phyloP scores from a whole-genome alignment of 208 protist genomes.

The Acanthamoeba castellanii region DNA sequence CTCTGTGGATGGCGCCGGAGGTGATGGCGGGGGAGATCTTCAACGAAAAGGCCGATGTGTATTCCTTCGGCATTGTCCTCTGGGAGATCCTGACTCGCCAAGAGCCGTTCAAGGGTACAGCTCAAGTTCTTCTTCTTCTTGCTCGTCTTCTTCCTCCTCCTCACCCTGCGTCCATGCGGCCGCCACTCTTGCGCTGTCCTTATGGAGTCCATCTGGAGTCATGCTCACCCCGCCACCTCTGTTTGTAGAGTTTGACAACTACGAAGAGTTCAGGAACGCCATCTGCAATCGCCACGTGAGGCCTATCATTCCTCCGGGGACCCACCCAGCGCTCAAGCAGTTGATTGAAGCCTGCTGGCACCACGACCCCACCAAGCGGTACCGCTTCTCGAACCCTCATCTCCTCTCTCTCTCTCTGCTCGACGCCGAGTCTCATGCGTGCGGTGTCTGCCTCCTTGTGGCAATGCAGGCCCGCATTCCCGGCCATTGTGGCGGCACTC shows the following conservation, averaged over 20 bases:
- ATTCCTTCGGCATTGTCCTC: conserved; percentile 88
- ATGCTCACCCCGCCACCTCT: not conserved
- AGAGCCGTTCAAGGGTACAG: conserved; percentile 83
- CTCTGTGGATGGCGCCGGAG: conserved; percentile 88
- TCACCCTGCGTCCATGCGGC: conserved; percentile 55
- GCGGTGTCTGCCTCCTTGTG: not conserved
- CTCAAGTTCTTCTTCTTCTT: conserved; percentile 24
- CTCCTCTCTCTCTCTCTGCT: not conserved
- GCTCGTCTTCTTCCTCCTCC: not conserved
- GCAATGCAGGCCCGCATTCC: conserved; percentile 37
- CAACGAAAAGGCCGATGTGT: conserved; percentile 86
- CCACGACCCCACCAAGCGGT: conserved; percentile 69
- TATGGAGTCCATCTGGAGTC: not conserved
- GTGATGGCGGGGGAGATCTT: conserved; percentile 84
- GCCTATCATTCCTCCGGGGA: conserved; percentile 78
- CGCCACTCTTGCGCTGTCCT: not conserved
- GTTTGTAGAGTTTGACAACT: conserved; percentile 60
- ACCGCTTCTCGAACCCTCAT: not conserved
- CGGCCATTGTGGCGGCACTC: conserved; percentile 39
- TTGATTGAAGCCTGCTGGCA: conserved; percentile 82
- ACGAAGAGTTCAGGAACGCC: conserved; percentile 70
- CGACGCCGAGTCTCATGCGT: not conserved
- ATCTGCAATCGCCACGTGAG: conserved; percentile 79
- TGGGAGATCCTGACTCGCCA: conserved; percentile 86
- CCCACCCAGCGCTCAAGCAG: conserved; percentile 72